A percentile compares a stretch with the other conserved stretches of the same genome.
Conservation (phyloP, 2,329 filamentous ascomycete species). For the Capronia epimyces region DNA sequence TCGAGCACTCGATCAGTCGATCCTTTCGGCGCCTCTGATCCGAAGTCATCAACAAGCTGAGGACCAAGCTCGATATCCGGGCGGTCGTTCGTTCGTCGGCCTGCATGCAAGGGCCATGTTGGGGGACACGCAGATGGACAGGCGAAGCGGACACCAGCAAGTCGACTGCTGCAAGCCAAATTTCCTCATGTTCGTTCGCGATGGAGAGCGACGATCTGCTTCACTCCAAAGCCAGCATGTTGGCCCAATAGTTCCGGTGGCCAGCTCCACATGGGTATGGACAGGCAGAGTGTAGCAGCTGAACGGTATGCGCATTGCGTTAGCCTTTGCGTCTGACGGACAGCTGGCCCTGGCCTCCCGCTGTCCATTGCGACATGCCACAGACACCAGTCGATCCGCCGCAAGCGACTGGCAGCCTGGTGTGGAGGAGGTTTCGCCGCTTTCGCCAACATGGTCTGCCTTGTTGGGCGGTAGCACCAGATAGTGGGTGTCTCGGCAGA, state of each 20-base stretch:
- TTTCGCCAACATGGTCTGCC: slow-evolving; percentile 11
- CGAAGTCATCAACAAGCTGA: slow-evolving; percentile 6
- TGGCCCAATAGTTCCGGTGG: slow-evolving; percentile 23
- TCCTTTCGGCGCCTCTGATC: neutral
- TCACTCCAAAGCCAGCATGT: slow-evolving; percentile 23
- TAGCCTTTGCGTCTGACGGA: slow-evolving; percentile 26
- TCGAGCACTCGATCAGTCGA: neutral
- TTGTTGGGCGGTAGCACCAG: slow-evolving; percentile 19
- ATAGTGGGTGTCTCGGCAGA: slow-evolving; percentile 26
- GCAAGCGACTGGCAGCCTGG: slow-evolving; percentile 12
- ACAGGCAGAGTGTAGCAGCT: slow-evolving; percentile 20
- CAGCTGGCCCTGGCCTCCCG: slow-evolving; percentile 24
- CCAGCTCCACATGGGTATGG: slow-evolving; percentile 19
- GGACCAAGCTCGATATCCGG: neutral
- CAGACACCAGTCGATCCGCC: slow-evolving; percentile 5
- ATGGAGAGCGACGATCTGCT: slow-evolving; percentile 23
- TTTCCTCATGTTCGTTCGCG: slow-evolving; percentile 27
- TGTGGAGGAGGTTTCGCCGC: slow-evolving; percentile 19
- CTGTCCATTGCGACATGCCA: slow-evolving; percentile 27
- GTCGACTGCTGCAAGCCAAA: slow-evolving; percentile 13
- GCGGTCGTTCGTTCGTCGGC: neutral
- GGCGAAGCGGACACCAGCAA: slow-evolving; percentile 11
- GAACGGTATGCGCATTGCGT: slow-evolving; percentile 7
- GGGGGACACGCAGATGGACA: slow-evolving; percentile 7
- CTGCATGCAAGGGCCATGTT: slow-evolving; percentile 16